Conservation (phyloP, 202 grass and related monocot species). For the Eragrostis tef region DNA sequence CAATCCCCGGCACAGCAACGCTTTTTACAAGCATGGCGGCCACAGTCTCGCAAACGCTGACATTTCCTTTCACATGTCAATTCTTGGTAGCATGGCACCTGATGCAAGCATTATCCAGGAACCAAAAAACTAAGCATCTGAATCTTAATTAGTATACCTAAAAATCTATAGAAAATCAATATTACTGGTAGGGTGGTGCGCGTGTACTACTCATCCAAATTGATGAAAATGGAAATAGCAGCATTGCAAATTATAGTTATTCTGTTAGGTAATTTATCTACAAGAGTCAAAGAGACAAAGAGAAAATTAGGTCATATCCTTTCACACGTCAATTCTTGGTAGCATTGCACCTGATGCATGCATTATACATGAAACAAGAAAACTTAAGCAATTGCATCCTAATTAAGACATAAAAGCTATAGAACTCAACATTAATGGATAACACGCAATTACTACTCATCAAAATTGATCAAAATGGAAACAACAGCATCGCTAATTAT, state of each 20-base stretch:
- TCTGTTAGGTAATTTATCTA: conserved; percentile 15
- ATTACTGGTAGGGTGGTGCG: not conserved
- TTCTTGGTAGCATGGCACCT: conserved; percentile 99
- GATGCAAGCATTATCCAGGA: conserved; percentile 39
- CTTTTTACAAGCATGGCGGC: conserved; percentile 85
- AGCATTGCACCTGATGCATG: conserved; percentile 85
- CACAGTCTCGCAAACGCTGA: conserved; percentile 71
- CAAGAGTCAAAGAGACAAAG: not conserved
- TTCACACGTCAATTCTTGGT: conserved; percentile 96
- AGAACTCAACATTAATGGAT: not conserved
- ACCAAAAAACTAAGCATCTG: conserved; percentile 2
- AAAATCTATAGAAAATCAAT: not conserved
- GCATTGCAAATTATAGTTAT: conserved; percentile 24
- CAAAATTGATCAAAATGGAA: conserved; percentile 1
- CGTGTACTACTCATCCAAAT: not conserved
- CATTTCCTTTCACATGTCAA: conserved; percentile 96
- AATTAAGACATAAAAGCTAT: conserved; percentile 9
- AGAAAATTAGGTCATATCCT: conserved; percentile 89
- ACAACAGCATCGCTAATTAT: conserved; percentile 8
- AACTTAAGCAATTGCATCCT: conserved; percentile 19
- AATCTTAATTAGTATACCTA: conserved; percentile 18
- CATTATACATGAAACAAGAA: conserved; percentile 18
- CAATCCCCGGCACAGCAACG: conserved; percentile 91
- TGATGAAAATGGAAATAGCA: conserved; percentile 1
- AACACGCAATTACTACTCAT: not conserved